Base-by-base conservation (phyloP, 768 basidiomycete species). In the Leccinum ochraceum region DNA sequence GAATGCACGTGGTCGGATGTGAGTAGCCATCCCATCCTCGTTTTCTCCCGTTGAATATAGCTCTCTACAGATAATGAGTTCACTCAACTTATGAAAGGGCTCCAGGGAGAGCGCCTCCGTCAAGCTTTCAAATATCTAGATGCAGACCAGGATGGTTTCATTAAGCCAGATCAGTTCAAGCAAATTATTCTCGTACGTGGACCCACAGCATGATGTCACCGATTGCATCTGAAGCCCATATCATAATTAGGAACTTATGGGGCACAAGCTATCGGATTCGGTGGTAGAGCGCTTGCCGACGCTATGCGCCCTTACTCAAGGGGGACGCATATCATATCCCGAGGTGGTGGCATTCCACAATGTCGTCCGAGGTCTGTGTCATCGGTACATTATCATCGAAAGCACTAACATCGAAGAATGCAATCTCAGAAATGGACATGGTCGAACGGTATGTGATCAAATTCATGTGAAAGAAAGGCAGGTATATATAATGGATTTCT, bases 261-360 rank as follows among this genome's bases (percentile, higher is more conserved):
- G 95, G 5, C 97, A 99, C 78, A 99, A 99, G 79, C 81, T 99
- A 63, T 97, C 95, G 17, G 92, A 98, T 71, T 85, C 89, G 8
- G 90, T 98, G 55, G 88, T 96, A 62, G 94, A 98, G 67, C 81
- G 94, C 60, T 79, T 99, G 54, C 95, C 97, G 54, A 96, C 95
- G 49, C 77, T 99, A 49, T 94, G 93, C 74, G 91, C 93, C 20
- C 80, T 98, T 61, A 89, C 86, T 60, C 92, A 93, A 1, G 93
- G 94, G 42, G 89, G 90, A 61, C 86, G 87, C 65, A 95, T 99
- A 83, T 89, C 90, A 60, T 99, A 95, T 75, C 95, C 96, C 6
- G 96, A 99, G 78, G 94, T 96, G 63, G 82, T 90, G 67, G 97
- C 97, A 60, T 98, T 97, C 79, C 90, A 97, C 80, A 98, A 99